These are phyloP conservation scores for Neofusicoccum parvum DNA, from an alignment of 2,329 filamentous ascomycete species.

Conservation along the genomic window DNA sequence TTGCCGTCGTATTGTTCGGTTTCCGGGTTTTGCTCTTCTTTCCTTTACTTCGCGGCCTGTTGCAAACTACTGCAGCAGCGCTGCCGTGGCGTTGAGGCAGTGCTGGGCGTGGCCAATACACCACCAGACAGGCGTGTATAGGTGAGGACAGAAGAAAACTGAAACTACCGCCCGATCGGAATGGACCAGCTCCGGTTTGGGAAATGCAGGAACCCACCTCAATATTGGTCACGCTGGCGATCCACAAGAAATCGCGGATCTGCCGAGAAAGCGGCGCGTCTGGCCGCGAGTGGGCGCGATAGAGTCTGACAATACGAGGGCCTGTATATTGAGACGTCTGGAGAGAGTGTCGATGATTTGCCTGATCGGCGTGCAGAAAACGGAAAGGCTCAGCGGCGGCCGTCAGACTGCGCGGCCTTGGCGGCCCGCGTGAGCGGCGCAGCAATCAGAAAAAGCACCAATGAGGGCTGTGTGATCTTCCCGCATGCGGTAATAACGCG, in stretches of 20 bases:
- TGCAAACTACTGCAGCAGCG: slow-evolving; percentile 12
- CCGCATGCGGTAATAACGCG: neutral
- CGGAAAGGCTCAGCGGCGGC: neutral
- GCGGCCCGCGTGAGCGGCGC: neutral
- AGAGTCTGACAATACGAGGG: slow-evolving; percentile 4
- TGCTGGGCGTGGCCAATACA: neutral
- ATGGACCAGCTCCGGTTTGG: neutral
- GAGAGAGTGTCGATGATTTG: neutral
- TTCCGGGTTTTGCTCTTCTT: neutral
- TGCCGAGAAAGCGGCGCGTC: neutral
- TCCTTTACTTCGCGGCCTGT: neutral
- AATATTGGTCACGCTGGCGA: neutral
- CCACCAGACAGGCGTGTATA: neutral
- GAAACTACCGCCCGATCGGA: neutral
- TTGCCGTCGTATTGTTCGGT: neutral
- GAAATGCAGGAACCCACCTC: neutral
- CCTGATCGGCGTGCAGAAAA: neutral
- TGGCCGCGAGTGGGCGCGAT: neutral
- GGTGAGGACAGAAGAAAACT: neutral
- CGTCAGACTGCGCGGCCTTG: neutral
- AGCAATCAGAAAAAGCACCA: neutral
- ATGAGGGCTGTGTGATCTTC: neutral
- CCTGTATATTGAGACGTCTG: neutral
- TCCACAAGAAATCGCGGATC: neutral
- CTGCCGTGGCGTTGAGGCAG: neutral